Evolutionary conservation across 2,329 filamentous ascomycete species (phyloP), one percentile per base, ranked within the genome.

Genomic region (Fusarium cyanostomum): DNA sequence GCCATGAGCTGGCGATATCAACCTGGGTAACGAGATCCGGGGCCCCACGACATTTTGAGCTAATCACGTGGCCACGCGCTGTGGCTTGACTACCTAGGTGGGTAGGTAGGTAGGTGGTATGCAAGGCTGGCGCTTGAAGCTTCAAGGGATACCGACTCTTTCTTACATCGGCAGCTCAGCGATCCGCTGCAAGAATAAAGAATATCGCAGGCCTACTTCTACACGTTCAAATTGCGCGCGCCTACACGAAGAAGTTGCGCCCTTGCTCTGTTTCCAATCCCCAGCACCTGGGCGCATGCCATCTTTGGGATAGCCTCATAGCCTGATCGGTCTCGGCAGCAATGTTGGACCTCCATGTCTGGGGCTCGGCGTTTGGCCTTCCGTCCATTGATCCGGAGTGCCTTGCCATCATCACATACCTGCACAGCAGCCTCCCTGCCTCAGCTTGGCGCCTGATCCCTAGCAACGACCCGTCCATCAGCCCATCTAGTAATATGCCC

Each of bases 381-480:
- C 89, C 94, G 12, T 98, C 95, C 38, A 90, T 98, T 71, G 94
- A 98, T 72, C 83, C 94, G 41, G 92, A 96, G 80, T 98, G 94
- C 74, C 86, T 96, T 59, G 94, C 94, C 26, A 84, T 90, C 38
- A 87, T 97, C 66, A 87, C 91, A 50, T 94, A 94, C 74, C 82
- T 96, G 55, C 84, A 86, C 59, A 81, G 86, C 69, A 84, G 83
- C 56, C 80, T 92, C 21, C 83, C 85, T 54, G 77, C 81, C 43
- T 78, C 85, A 68, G 73, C 74, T 41, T 96, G 91, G 90, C 82
- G 84, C 62, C 79, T 96, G 62, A 80, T 95, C 65, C 86, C 89
- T 39, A 90, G 86, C 73, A 92, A 90, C 75, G 88, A 94, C 75
- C 85, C 89, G 50, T 86, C 87, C 37, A 78, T 90, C 64, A 89